phyloP scores from a whole-genome alignment of 495 filamentous ascomycete genomes.

The Cudoniella acicularis region DNA sequence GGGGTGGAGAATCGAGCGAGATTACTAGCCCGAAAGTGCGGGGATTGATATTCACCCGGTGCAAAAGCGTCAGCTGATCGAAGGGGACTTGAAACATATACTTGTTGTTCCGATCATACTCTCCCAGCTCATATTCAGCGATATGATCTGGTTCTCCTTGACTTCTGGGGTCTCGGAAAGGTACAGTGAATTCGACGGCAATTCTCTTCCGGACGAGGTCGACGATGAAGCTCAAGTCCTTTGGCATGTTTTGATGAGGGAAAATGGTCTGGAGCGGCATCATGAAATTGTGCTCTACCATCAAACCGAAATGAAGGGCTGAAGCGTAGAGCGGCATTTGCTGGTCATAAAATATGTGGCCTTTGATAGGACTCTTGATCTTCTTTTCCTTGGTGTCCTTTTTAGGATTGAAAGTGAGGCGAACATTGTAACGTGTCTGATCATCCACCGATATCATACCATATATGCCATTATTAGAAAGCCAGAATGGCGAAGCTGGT shows the following conservation, averaged over 20 bases:
- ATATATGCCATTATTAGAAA: slow-evolving; percentile 1
- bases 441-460: not conserved
- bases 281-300: slow-evolving; percentile 41
- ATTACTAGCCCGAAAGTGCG: slow-evolving; percentile 48
- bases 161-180: slow-evolving; percentile 35
- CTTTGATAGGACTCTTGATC: slow-evolving; percentile 17
- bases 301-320: slow-evolving; percentile 51
- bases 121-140: slow-evolving; percentile 4
- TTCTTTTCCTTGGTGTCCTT: not conserved
- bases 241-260: not conserved
- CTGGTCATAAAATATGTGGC: slow-evolving; percentile 10
- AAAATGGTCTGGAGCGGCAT: slow-evolving; percentile 42
- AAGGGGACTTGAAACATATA: slow-evolving; percentile 61
- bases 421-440: not conserved
- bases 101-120: slow-evolving; percentile 24
- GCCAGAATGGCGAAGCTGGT: slow-evolving; percentile 27
- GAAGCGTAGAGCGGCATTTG: slow-evolving; percentile 28
- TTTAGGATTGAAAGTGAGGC: not conserved
- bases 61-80: slow-evolving; percentile 53
- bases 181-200: slow-evolving; percentile 40
- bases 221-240: slow-evolving; percentile 30
- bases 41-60: slow-evolving; percentile 37
- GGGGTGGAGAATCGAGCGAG: slow-evolving; percentile 59
- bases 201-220: slow-evolving; percentile 42
- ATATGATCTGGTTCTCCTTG: not conserved